phyloP scores from a whole-genome alignment of 345 rosid genomes.

The Euclidium syriacum region DNA sequence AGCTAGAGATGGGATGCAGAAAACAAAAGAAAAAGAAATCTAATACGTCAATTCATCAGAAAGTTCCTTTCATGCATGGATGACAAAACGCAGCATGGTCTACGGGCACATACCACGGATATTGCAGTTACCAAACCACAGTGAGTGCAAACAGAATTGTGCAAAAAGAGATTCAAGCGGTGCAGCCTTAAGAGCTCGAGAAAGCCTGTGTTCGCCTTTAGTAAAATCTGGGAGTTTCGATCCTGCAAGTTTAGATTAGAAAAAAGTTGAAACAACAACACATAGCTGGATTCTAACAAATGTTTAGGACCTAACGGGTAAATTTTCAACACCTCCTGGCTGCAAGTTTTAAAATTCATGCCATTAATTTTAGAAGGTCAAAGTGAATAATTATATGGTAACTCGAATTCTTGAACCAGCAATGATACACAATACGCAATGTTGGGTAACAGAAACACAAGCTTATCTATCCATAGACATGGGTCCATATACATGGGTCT shows the following conservation, averaged over 20 bases:
- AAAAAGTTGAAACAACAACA: conserved; percentile 14
- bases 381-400: background rate
- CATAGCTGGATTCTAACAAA: background rate
- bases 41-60: background rate
- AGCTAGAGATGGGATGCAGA: conserved; percentile 41
- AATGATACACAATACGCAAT: conserved; percentile 7
- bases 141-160: conserved; percentile 74
- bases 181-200: conserved; percentile 87
- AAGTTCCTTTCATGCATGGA: background rate
- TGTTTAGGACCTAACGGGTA: background rate
- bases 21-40: conserved; percentile 13
- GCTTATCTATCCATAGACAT: background rate
- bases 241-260: conserved; percentile 41
- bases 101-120: conserved; percentile 64
- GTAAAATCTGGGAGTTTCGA: conserved; percentile 41
- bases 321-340: background rate
- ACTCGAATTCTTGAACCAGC: background rate
- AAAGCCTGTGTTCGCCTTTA: conserved; percentile 58
- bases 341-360: background rate
- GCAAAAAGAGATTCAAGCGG: conserved; percentile 75
- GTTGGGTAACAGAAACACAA: background rate
- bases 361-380: background rate
- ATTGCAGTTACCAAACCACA: conserved; percentile 93
- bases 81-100: background rate
- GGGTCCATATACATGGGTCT: conserved; percentile 9